These are phyloP conservation scores for Amphichorda felina DNA, from an alignment of 2,329 filamentous ascomycete genomes.

Conservation along the genomic window DNA sequence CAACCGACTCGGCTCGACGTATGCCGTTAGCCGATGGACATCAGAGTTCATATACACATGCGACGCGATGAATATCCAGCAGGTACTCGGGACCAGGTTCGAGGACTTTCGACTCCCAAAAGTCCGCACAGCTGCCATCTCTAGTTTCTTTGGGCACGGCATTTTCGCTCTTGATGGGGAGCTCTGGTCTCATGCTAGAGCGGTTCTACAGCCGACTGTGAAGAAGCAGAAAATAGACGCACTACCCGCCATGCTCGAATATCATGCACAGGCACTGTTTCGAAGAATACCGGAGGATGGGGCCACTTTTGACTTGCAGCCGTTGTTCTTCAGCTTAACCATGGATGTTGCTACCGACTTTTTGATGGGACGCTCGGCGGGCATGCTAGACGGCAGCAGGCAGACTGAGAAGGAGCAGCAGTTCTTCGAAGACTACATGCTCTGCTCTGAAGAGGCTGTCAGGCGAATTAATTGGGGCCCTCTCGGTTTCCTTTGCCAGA, in stretches of 20 bases:
- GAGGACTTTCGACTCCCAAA: constrained; percentile 31
- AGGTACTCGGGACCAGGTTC: constrained; percentile 39
- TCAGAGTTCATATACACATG: constrained; percentile 21
- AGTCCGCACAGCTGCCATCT: constrained; percentile 22
- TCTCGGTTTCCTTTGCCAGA: constrained; percentile 15
- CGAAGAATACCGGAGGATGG: constrained; percentile 10
- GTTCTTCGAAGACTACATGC: constrained; percentile 21
- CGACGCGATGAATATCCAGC: constrained; percentile 41
- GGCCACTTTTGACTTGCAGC: constrained; percentile 25
- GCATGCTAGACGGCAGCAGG: constrained; percentile 10
- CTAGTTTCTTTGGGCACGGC: constrained; percentile 27
- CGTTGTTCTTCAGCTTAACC: constrained; percentile 33
- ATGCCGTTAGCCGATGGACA: constrained; percentile 17
- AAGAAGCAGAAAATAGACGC: constrained; percentile 17
- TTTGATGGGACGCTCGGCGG: constrained; percentile 20
- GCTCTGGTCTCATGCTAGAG: constrained; percentile 31
- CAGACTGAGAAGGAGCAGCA: constrained; percentile 18
- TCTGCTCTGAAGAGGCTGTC: constrained; percentile 18
- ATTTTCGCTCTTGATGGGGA: constrained; percentile 37
- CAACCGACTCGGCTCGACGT: constrained; percentile 17
- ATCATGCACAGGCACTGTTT: constrained; percentile 26
- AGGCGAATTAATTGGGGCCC: constrained; percentile 19
- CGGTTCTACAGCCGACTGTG: constrained; percentile 20
- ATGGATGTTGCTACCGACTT: constrained; percentile 38
- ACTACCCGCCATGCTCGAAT: constrained; percentile 16